Percentiles rank a stretch among this genome's conserved stretches.
Evolutionary conservation across 176 grass and related monocot genomes (phyloP).

Genomic region (Coix lacrymajobi): DNA sequence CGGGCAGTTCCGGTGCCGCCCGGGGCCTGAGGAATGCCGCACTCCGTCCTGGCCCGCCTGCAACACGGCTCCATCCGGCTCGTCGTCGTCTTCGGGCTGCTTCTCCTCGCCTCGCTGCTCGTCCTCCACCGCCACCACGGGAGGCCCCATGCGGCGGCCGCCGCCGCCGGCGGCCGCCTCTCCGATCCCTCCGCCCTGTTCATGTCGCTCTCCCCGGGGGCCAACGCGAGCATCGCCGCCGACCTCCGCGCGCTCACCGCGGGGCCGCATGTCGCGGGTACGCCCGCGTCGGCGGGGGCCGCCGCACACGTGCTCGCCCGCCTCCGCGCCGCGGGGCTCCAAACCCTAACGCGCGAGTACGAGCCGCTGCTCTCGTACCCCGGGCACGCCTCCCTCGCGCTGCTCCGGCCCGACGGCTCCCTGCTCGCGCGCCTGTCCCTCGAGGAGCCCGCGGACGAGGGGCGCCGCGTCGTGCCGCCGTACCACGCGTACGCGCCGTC

Average conservation of each 20-base stretch:
- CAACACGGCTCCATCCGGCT: conserved; percentile 6
- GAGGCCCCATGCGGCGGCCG: not conserved
- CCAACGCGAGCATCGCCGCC: conserved; percentile 61
- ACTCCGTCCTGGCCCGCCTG: not conserved
- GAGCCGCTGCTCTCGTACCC: conserved; percentile 77
- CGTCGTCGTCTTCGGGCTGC: conserved; percentile 19
- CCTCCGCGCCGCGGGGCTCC: conserved; percentile 49
- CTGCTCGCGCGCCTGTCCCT: conserved; percentile 37
- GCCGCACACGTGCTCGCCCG: conserved; percentile 43
- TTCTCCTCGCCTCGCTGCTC: conserved; percentile 33
- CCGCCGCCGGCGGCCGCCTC: not conserved
- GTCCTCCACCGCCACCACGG: not conserved
- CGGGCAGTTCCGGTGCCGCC: not conserved
- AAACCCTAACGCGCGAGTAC: conserved; percentile 43
- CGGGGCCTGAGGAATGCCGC: conserved; percentile 31
- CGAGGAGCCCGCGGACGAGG: conserved; percentile 62
- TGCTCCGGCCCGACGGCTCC: conserved; percentile 46
- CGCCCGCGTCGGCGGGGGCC: conserved; percentile 7
- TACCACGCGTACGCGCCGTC: conserved; percentile 93
- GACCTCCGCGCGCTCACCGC: conserved; percentile 66
- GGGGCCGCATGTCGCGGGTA: conserved; percentile 82
- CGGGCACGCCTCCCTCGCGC: conserved; percentile 52
- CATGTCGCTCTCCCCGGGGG: conserved; percentile 55
- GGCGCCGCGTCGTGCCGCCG: conserved; percentile 30
- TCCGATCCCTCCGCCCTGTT: conserved; percentile 22